These are phyloP conservation scores for Neurospora sp. DNA, from an alignment of 495 filamentous ascomycete genomes.

Conservation along the genomic window DNA sequence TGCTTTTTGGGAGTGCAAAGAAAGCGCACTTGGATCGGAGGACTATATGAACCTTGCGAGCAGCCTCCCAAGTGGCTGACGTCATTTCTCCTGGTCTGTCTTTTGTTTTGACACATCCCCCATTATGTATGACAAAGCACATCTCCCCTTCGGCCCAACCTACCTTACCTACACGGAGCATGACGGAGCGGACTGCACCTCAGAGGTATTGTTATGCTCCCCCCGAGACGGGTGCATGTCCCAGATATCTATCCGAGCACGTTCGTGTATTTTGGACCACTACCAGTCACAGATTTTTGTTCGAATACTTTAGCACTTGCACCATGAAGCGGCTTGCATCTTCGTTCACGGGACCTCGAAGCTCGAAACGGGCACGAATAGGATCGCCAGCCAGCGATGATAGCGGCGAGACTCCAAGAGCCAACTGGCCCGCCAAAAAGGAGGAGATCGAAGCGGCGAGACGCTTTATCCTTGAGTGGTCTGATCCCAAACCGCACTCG, in stretches of 20 bases:
- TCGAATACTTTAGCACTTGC: background rate
- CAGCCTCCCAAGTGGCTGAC: background rate
- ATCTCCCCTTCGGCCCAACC: background rate
- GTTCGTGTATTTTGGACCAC: background rate
- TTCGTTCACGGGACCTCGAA: background rate
- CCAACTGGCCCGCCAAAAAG: background rate
- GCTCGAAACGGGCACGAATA: background rate
- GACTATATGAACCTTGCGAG: background rate
- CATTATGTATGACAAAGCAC: background rate
- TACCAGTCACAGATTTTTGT: background rate
- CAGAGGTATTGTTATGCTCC: background rate
- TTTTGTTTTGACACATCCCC: background rate
- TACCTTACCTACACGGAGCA: background rate
- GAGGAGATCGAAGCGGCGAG: slow-evolving; percentile 6
- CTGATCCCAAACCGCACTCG: slow-evolving; percentile 11
- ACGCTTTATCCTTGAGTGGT: slow-evolving; percentile 42
- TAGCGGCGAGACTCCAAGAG: background rate
- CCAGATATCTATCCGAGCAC: background rate
- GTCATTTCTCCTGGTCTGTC: background rate
- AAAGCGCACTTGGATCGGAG: background rate
- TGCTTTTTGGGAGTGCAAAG: background rate
- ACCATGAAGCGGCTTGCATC: background rate
- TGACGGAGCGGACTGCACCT: background rate
- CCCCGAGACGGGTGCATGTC: background rate
- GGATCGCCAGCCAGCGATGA: background rate